phyloP scores from a whole-genome alignment of 2,329 filamentous ascomycete genomes.

The Pyrenophora teres region DNA sequence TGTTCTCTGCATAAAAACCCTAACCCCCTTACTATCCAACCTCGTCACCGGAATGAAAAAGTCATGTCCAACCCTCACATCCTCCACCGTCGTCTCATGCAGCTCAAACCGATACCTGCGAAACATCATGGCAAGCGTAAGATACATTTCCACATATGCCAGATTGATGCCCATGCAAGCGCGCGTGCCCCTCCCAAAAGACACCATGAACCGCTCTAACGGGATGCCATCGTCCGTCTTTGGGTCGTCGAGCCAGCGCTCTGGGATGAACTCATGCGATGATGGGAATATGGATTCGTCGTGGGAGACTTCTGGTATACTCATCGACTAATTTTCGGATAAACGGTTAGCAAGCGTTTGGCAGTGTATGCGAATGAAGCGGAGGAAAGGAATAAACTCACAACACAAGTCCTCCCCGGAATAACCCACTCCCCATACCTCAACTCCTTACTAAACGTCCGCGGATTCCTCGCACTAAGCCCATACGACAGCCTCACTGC shows the following conservation, averaged over 20 bases:
- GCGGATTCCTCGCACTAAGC: conserved; percentile 46
- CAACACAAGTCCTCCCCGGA: conserved; percentile 43
- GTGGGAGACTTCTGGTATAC: conserved; percentile 43
- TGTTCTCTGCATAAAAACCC: conserved; percentile 35
- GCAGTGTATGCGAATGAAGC: too few relatives aligned
- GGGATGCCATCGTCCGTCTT: conserved; percentile 38
- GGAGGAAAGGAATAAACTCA: background rate
- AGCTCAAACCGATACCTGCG: conserved; percentile 39
- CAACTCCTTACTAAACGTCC: conserved; percentile 32
- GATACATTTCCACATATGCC: conserved; percentile 42
- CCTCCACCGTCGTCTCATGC: conserved; percentile 33
- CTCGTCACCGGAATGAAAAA: conserved; percentile 46
- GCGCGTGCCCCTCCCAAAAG: conserved; percentile 50
- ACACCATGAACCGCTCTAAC: conserved; percentile 49
- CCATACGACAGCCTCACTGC: conserved; percentile 47
- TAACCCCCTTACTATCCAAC: conserved; percentile 44
- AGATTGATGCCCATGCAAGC: conserved; percentile 51
- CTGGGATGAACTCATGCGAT: conserved; percentile 43
- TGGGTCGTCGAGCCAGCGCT: conserved; percentile 48
- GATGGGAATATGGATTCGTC: conserved; percentile 47
- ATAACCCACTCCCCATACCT: conserved; percentile 38
- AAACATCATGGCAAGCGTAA: conserved; percentile 43
- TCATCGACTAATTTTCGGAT: conserved; percentile 31
- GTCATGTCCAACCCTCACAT: conserved; percentile 45
- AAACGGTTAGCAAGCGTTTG: background rate